Conservation (phyloP, 805 yeast species). For the Starmera caribaea region DNA sequence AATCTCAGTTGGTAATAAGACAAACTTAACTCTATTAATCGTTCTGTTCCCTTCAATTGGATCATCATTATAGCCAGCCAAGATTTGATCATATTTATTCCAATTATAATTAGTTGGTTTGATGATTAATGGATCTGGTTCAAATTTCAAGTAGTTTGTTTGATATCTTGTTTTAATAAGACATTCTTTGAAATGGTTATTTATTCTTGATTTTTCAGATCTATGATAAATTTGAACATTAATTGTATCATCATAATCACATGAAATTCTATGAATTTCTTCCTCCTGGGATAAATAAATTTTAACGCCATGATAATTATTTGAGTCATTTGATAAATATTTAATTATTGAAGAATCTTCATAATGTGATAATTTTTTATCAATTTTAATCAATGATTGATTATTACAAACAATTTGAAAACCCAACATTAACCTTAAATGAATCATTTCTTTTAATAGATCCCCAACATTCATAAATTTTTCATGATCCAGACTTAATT, state of each 20-base stretch:
- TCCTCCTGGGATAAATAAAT: constrained; percentile 71
- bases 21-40: constrained; percentile 69
- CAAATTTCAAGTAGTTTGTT: constrained; percentile 47
- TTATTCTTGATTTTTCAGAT: constrained; percentile 22
- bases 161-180: constrained; percentile 74
- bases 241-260: constrained; percentile 62
- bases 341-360: constrained; percentile 47
- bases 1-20: constrained; percentile 69
- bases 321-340: constrained; percentile 35
- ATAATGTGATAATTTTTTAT: constrained; percentile 44
- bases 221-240: constrained; percentile 68
- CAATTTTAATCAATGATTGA: constrained; percentile 53
- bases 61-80: constrained; percentile 87
- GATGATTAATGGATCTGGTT: constrained; percentile 43
- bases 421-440: constrained; percentile 72
- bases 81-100: constrained; percentile 82
- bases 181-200: constrained; percentile 35
- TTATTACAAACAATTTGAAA: constrained; percentile 79
- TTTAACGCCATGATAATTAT: constrained; percentile 43
- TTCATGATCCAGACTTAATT: constrained; percentile 50
- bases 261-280: constrained; percentile 76
- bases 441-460: constrained; percentile 79
- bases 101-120: constrained; percentile 60
- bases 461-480: constrained; percentile 43
- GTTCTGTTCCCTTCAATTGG: constrained; percentile 40